A percentile compares a stretch with the other conserved stretches of the same genome.
Evolutionary conservation across 495 filamentous ascomycete genomes (phyloP).

Genomic region (Xylona heveae): DNA sequence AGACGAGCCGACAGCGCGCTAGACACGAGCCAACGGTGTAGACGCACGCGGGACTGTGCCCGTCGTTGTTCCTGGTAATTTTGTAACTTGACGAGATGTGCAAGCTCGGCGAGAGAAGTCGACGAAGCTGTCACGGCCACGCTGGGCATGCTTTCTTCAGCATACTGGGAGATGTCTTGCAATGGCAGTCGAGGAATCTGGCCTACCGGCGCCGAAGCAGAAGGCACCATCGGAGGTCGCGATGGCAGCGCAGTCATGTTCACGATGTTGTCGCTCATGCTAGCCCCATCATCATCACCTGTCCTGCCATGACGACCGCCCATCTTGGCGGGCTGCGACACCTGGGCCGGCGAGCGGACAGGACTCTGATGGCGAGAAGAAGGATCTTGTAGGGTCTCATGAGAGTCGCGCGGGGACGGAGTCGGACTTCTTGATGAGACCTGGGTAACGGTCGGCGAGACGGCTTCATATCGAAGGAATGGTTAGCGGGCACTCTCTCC

Average conservation of each 20-base stretch:
- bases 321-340: slow-evolving; percentile 2
- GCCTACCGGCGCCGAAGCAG: slow-evolving; percentile 18
- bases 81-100: slow-evolving; percentile 45
- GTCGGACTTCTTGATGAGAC: slow-evolving; percentile 5
- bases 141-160: slow-evolving; percentile 13
- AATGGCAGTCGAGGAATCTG: slow-evolving; percentile 20
- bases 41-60: slow-evolving; percentile 38
- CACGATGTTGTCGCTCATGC: too few relatives aligned
- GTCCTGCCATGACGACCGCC: slow-evolving; percentile 3
- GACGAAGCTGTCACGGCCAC: slow-evolving; percentile 20
- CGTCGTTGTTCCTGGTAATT: slow-evolving; percentile 56
- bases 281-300: too few relatives aligned
- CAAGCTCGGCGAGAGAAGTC: slow-evolving; percentile 48
- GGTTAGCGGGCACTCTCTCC: slow-evolving; percentile 3
- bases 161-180: slow-evolving; percentile 18
- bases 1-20: slow-evolving; percentile 64
- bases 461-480: slow-evolving; percentile 5
- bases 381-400: slow-evolving; percentile 1
- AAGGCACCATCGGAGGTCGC: slow-evolving; percentile 9
- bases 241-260: slow-evolving; percentile 4
- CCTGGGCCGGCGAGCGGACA: slow-evolving; percentile 2
- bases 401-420: slow-evolving; percentile 2
- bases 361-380: slow-evolving; percentile 1
- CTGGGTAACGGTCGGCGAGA: slow-evolving; percentile 3
- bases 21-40: slow-evolving; percentile 33